Base-by-base conservation (phyloP, 1,284 basidiomycete genomes). In the Cryptococcus sp. region DNA sequence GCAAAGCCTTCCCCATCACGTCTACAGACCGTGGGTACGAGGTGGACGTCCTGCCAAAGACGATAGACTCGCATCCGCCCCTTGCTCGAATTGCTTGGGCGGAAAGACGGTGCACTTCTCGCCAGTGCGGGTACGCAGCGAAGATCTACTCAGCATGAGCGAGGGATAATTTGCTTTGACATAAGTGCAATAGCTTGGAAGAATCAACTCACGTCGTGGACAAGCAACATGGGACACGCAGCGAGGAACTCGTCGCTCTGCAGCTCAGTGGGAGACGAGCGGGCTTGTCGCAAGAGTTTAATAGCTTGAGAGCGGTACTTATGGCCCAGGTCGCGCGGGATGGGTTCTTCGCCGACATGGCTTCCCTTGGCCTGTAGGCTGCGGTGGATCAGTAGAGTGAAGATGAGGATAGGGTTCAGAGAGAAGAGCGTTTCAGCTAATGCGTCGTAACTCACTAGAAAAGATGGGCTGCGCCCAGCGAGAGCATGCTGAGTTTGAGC, bases 401-500 rank as follows among this genome's bases (percentile, higher is more conserved):
- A n/a, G n/a, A n/a, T 20, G 40, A 29, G 26, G 10, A 13, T 7
- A 10, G 29, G 2, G 8, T 7, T 10, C 8, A 34, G 13, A 13
- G 29, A 13, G 2, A 34, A 10, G 29, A 34, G 3, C 8, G 3
- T 34, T 5, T 7, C 3, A 10, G 29, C 8, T 34, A 34, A 13
- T 34, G 29, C 29, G 40, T 34, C 13, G 8, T 7, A 37, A 57
- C 67, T 52, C 34, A 69, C 67, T 61, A 66, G 23, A 61, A 61
- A 15, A 66, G 57, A 55, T 67, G 67, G 0, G 68, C 68, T 1
- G 72, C 72, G 2, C 74, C 74, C 17, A 72, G 62, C 1, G 69
- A 65, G 23, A 76, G 59, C 61, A 72, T 68, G 2, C 61, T 59
- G 25, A 58, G 59, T 38, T 67, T 68, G n/a, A 74, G 54, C n/a